Conservation (phyloP, 139 green algal species). For the Tetradesmus lagerheimii region DNA sequence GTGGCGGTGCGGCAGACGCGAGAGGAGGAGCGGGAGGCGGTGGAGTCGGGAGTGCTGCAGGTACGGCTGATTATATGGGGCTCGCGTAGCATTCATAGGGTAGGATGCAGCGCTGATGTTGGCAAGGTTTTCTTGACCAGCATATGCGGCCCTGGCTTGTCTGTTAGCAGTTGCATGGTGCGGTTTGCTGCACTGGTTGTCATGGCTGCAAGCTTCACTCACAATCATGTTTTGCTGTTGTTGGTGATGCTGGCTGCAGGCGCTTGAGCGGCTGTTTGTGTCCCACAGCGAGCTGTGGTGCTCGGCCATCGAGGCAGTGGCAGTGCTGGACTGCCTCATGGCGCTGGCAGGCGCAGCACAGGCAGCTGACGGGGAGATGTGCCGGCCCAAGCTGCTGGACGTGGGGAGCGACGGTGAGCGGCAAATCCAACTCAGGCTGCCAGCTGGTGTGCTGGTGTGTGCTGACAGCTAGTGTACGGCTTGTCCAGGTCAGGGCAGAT, state of each 20-base stretch:
- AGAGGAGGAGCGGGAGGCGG: slow-evolving; percentile 72
- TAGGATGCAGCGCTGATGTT: no score
- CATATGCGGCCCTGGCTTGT: not conserved
- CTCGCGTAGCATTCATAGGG: no score
- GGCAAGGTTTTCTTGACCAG: not conserved
- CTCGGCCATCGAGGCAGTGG: slow-evolving; percentile 75
- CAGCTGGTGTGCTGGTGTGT: not conserved
- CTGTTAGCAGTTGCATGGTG: no score
- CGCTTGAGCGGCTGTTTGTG: slow-evolving; percentile 76
- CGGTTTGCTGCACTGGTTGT: no score
- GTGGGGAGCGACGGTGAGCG: slow-evolving; percentile 6
- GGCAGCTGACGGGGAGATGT: slow-evolving; percentile 56
- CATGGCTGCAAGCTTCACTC: no score
- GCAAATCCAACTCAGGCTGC: not conserved
- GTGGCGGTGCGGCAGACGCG: slow-evolving; percentile 60
- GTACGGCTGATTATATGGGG: slow-evolving; percentile 37
- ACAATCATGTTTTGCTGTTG: not conserved
- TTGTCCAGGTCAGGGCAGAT: no score
- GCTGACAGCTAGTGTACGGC: no score
- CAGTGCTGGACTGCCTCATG: slow-evolving; percentile 93
- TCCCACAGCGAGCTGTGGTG: slow-evolving; percentile 71
- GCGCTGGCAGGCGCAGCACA: slow-evolving; percentile 69
- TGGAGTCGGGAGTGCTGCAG: slow-evolving; percentile 68
- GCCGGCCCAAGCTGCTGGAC: slow-evolving; percentile 55
- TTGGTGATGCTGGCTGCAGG: slow-evolving; percentile 47